phyloP scores from a whole-genome alignment of 495 filamentous ascomycete genomes.

The Tuber borchii region DNA sequence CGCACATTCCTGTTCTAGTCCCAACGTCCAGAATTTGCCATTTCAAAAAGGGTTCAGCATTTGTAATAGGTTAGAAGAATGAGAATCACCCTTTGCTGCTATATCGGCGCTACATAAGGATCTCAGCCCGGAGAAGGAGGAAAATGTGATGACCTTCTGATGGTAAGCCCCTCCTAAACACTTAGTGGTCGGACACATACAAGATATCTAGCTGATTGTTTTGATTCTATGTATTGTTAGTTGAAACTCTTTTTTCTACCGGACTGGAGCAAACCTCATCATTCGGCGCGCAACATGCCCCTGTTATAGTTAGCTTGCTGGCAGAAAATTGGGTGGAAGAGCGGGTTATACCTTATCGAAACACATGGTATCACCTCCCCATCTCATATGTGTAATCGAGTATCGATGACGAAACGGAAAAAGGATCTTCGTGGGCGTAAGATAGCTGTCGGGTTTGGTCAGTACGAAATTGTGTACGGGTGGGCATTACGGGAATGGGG shows the following conservation, averaged over 20 bases:
- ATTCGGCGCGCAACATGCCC: conserved; percentile 29
- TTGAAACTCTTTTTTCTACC: not conserved
- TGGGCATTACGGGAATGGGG: conserved; percentile 4
- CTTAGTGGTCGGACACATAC: conserved; percentile 8
- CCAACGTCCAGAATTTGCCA: conserved; percentile 38
- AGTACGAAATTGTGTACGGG: conserved; percentile 3
- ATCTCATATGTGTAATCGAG: conserved; percentile 58
- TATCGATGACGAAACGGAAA: conserved; percentile 50
- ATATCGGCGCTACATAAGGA: conserved; percentile 30
- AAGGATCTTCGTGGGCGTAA: conserved; percentile 32
- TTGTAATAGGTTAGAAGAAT: not conserved
- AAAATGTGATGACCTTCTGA: conserved; percentile 34
- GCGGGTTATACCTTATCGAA: conserved; percentile 50
- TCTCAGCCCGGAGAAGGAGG: conserved; percentile 25
- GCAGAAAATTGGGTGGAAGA: not conserved
- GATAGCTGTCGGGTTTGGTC: conserved; percentile 14
- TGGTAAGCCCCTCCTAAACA: conserved; percentile 4
- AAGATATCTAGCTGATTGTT: conserved; percentile 38
- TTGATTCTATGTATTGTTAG: conserved; percentile 27
- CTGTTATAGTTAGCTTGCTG: conserved; percentile 7
- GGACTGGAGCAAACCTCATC: conserved; percentile 28
- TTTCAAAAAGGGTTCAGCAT: not conserved
- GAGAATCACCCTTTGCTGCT: conserved; percentile 14
- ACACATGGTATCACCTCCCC: conserved; percentile 62
- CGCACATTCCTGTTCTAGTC: conserved; percentile 38